Percentiles rank a stretch among this genome's conserved stretches.
Conservation (phyloP, 441 rosid genomes). For the Pelargonium citronellum region DNA sequence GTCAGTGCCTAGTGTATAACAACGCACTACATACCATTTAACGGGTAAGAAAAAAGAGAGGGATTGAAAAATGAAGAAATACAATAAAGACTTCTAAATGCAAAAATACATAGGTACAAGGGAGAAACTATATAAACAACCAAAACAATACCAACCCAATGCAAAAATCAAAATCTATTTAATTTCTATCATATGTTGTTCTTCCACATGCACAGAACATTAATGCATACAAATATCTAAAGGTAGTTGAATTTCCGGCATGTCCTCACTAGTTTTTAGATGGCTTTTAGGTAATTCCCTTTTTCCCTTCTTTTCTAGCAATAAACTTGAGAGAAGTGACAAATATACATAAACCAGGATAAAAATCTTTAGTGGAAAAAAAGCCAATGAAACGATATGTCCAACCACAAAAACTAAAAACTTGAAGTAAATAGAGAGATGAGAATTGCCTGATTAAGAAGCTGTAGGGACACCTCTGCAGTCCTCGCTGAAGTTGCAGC, state of each 20-base stretch:
- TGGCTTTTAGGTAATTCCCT: no score
- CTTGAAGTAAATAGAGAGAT: constrained; percentile 18
- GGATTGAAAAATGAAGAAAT: neutral
- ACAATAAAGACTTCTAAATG: constrained; percentile 2
- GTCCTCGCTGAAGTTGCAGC: constrained; percentile 92
- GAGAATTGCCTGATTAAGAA: constrained; percentile 74
- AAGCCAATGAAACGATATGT: no score
- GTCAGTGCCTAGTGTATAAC: constrained; percentile 10
- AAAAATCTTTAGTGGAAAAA: no score
- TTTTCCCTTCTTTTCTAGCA: no score
- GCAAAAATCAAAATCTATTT: neutral
- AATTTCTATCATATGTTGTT: neutral
- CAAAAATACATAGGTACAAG: constrained; percentile 1
- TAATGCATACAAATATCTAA: neutral
- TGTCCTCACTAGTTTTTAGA: neutral
- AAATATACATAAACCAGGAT: no score
- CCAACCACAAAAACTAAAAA: neutral
- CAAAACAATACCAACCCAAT: neutral
- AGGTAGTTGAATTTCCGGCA: neutral
- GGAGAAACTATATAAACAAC: neutral
- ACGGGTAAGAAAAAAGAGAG: neutral
- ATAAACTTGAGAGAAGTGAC: no score
- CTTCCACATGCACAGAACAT: neutral
- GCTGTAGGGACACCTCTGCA: constrained; percentile 64
- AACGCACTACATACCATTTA: constrained; percentile 1